A percentile compares a stretch with the other conserved stretches of the same genome.
Conservation (phyloP, 1,284 basidiomycete species). For the Pholiota adiposa region DNA sequence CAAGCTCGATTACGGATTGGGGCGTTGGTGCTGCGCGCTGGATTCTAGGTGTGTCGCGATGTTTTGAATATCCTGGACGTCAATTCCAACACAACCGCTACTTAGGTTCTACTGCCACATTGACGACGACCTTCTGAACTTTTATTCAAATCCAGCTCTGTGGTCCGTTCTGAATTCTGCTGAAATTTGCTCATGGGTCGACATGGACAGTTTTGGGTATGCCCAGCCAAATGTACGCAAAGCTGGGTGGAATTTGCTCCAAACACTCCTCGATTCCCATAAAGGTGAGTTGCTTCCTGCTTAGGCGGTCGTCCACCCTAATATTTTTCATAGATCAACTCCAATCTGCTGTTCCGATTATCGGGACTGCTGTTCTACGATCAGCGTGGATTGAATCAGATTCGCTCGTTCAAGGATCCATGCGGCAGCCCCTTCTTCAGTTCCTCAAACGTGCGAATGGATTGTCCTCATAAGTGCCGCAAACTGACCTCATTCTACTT, state of each 20-base stretch:
- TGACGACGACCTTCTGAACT: conserved; percentile 35
- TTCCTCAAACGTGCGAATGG: conserved; percentile 68
- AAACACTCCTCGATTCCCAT: conserved; percentile 42
- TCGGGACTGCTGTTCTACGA: conserved; percentile 66
- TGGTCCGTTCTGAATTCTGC: conserved; percentile 64
- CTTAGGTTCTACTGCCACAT: conserved; percentile 25
- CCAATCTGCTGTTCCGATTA: conserved; percentile 42
- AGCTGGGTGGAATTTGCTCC: conserved; percentile 60
- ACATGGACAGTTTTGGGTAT: conserved; percentile 55
- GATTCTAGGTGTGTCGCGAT: conserved; percentile 53
- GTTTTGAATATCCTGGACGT: neutral
- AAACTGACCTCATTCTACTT: neutral
- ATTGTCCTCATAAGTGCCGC: neutral
- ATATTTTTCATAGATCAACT: conserved; percentile 38
- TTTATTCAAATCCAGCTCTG: conserved; percentile 56
- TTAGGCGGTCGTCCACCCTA: neutral
- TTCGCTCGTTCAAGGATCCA: conserved; percentile 60
- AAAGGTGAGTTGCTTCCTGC: conserved; percentile 41
- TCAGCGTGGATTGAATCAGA: conserved; percentile 83
- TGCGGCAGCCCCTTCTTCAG: conserved; percentile 73
- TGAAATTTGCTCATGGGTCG: conserved; percentile 48
- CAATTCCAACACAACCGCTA: neutral
- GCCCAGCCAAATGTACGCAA: conserved; percentile 72
- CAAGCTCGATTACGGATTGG: conserved; percentile 73
- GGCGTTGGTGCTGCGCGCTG: conserved; percentile 72